Conservation (phyloP, 176 grass and related monocot genomes). For the Aegilops umbellulata region DNA sequence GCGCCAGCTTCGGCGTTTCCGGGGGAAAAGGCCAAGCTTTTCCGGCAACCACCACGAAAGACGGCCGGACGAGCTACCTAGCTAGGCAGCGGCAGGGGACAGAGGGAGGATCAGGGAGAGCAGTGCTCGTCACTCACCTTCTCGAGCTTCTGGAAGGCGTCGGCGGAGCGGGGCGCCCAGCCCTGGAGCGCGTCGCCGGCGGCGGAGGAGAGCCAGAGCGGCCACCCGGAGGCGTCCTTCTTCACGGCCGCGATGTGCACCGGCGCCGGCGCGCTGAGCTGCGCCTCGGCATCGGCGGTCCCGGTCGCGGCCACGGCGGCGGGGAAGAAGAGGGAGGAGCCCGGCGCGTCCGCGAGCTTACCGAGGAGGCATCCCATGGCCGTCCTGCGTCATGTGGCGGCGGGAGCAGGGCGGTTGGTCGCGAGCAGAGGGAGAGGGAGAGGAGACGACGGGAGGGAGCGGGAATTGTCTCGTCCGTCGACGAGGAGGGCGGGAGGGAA, state of each 20-base stretch:
- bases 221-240: conserved; percentile 74
- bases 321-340: conserved; percentile 57
- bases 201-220: conserved; percentile 70
- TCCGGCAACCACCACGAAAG: conserved; percentile 7
- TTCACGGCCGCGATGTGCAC: conserved; percentile 40
- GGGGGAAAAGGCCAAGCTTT: not conserved
- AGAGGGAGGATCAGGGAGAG: too few relatives aligned
- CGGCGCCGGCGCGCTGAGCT: conserved; percentile 40
- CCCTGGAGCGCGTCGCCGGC: conserved; percentile 78
- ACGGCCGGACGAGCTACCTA: not conserved
- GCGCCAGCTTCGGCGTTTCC: not conserved
- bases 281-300: not conserved
- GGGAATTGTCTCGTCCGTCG: conserved; percentile 23
- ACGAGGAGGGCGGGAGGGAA: not conserved
- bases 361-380: conserved; percentile 85
- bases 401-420: conserved; percentile 1
- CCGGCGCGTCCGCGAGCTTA: conserved; percentile 52
- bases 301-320: not conserved
- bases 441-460: conserved; percentile 22
- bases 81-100: not conserved
- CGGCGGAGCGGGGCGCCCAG: conserved; percentile 76
- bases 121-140: conserved; percentile 47
- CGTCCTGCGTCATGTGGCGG: conserved; percentile 41
- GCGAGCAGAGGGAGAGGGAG: not conserved
- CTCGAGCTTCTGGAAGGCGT: conserved; percentile 84